phyloP scores from a whole-genome alignment of 805 yeast species.

The Nakazawaea ishiwadae region DNA sequence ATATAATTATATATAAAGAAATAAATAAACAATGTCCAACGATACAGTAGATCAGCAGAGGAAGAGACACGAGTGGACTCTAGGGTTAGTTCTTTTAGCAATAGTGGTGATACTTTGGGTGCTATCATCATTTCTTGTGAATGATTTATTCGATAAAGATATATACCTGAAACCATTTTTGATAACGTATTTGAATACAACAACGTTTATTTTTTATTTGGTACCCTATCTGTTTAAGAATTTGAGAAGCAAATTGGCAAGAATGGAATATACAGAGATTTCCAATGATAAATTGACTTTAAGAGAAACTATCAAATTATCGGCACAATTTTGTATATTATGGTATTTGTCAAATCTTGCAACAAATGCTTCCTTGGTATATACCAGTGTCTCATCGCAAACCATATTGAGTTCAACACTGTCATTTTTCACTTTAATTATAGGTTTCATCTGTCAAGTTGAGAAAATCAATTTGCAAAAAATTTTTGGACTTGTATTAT shows the following conservation, averaged over 20 bases:
- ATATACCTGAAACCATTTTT: conserved; percentile 85
- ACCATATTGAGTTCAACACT: conserved; percentile 91
- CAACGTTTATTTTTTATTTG: conserved; percentile 75
- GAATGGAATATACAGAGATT: conserved; percentile 18
- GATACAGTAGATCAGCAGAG: not conserved
- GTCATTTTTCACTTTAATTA: conserved; percentile 83
- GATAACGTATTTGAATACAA: conserved; percentile 88
- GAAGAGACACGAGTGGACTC: conserved; percentile 48
- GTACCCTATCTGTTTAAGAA: conserved; percentile 41
- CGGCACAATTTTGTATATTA: conserved; percentile 76
- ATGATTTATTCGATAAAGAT: conserved; percentile 64
- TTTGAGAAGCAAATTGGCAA: not conserved
- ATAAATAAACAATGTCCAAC: not conserved
- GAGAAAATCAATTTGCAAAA: conserved; percentile 67
- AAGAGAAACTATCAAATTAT: conserved; percentile 65
- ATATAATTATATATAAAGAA: not conserved
- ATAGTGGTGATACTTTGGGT: conserved; percentile 90
- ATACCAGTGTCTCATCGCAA: conserved; percentile 91
- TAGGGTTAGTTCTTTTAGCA: conserved; percentile 70
- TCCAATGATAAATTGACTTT: conserved; percentile 27
- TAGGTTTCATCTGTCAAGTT: conserved; percentile 69
- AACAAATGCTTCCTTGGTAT: conserved; percentile 81
- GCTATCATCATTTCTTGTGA: conserved; percentile 78
- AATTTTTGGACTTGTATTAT: conserved; percentile 61
- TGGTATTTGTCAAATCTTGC: conserved; percentile 92